phyloP scores from a whole-genome alignment of 2,329 filamentous ascomycete genomes.

The Arthrinium puccinioides region DNA sequence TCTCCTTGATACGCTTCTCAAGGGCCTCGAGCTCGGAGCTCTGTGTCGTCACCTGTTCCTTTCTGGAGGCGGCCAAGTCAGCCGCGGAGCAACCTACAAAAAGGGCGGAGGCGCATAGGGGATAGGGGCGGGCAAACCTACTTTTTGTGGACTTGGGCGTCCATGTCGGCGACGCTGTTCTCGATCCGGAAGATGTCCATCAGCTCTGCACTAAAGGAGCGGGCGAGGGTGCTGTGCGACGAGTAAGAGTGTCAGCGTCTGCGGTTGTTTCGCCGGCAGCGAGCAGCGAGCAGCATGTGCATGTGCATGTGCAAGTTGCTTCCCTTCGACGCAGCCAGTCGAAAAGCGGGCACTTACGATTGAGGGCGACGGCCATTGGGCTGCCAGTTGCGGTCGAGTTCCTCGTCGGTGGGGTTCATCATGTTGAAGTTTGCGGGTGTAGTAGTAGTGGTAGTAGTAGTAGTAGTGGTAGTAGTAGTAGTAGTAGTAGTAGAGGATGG shows the following conservation, averaged over 20 bases:
- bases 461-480: too few relatives aligned
- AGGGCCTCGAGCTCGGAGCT: slow-evolving; percentile 77
- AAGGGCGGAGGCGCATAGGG: too few relatives aligned
- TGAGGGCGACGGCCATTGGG: slow-evolving; percentile 71
- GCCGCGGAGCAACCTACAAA: too few relatives aligned
- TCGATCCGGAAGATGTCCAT: slow-evolving; percentile 88
- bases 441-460: too few relatives aligned
- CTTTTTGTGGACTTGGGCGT: slow-evolving; percentile 75
- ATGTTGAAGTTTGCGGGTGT: slow-evolving; percentile 12
- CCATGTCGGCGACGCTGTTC: slow-evolving; percentile 65
- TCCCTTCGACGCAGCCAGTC: too few relatives aligned
- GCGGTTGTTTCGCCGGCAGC: too few relatives aligned
- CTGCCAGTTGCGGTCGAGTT: slow-evolving; percentile 73
- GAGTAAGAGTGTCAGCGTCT: slow-evolving; percentile 11
- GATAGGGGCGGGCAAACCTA: slow-evolving; percentile 38
- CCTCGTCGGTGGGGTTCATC: slow-evolving; percentile 49
- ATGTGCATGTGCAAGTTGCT: too few relatives aligned
- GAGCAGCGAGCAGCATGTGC: too few relatives aligned
- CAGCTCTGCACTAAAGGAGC: slow-evolving; percentile 77
- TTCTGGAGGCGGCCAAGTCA: slow-evolving; percentile 46
- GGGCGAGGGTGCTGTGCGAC: slow-evolving; percentile 67
- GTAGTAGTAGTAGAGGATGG: too few relatives aligned
- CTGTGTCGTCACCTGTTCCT: slow-evolving; percentile 68
- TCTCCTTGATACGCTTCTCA: slow-evolving; percentile 75
- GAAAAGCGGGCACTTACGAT: slow-evolving; percentile 55